A percentile compares a stretch with the other conserved stretches of the same genome.
Evolutionary conservation across 805 yeast genomes (phyloP).

Genomic region (Nematodospora valgi): DNA sequence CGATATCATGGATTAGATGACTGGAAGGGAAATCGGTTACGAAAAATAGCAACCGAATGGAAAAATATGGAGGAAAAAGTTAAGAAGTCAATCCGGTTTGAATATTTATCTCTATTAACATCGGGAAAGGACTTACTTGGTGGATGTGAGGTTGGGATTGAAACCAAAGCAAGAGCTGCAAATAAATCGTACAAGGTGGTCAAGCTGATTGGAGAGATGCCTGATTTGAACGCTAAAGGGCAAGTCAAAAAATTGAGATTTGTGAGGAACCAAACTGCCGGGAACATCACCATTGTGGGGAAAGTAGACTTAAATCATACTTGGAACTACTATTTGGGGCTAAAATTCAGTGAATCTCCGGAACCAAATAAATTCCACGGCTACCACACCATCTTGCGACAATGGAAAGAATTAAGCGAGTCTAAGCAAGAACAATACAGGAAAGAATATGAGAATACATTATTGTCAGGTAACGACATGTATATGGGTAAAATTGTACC

Average conservation of each 20-base stretch:
- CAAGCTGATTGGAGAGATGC: too few species aligned
- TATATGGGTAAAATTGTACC: slow-evolving; percentile 24
- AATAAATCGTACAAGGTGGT: too few species aligned
- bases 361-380: too few species aligned
- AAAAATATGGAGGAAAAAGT: not conserved
- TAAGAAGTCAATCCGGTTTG: slow-evolving; percentile 9
- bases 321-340: slow-evolving; percentile 27
- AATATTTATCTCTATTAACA: slow-evolving; percentile 22
- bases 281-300: not conserved
- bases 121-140: slow-evolving; percentile 27
- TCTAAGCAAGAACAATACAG: not conserved
- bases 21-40: too few species aligned
- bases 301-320: slow-evolving; percentile 27
- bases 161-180: too few species aligned
- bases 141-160: slow-evolving; percentile 22
- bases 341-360: too few species aligned
- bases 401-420: not conserved
- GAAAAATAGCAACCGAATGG: slow-evolving; percentile 6
- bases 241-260: too few species aligned
- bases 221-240: too few species aligned
- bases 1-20: too few species aligned
- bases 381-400: too few species aligned
- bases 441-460: slow-evolving; percentile 23
- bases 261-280: slow-evolving; percentile 5
- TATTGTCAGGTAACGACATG: slow-evolving; percentile 27